Conservation (phyloP, 106 monocot genomes). For the Platanthera guangdongensis region DNA sequence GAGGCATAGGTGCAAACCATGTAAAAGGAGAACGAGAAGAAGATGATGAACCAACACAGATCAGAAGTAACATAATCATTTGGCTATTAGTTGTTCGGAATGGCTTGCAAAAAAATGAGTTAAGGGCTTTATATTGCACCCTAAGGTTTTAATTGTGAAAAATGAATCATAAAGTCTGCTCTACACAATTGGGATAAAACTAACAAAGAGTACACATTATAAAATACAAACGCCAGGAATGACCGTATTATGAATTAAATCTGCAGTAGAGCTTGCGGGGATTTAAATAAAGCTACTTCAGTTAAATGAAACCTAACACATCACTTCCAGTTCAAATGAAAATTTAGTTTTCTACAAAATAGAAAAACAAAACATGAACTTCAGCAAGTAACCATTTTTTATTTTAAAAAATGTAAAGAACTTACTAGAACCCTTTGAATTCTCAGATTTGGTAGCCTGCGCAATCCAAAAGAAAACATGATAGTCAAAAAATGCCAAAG, state of each 20-base stretch:
- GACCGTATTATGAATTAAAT: background rate
- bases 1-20: background rate
- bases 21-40: background rate
- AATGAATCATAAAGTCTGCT: background rate
- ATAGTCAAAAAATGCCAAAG: background rate
- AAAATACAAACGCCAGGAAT: background rate
- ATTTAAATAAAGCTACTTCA: background rate
- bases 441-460: slow-evolving; percentile 54
- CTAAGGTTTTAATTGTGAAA: background rate
- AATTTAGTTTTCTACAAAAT: background rate
- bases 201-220: background rate
- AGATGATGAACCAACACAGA: background rate
- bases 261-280: background rate
- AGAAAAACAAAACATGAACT: background rate
- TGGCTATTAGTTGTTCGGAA: no score
- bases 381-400: background rate
- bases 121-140: background rate
- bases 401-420: slow-evolving; percentile 2
- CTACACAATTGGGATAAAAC: background rate
- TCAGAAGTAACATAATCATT: background rate
- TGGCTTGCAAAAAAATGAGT: background rate
- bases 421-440: slow-evolving; percentile 74
- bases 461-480: slow-evolving; percentile 5
- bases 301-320: background rate
- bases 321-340: background rate